Percentiles rank a stretch among this genome's conserved stretches.
Evolutionary conservation across 2,329 filamentous ascomycete genomes (phyloP).

Genomic region (Penicillium sp.): DNA sequence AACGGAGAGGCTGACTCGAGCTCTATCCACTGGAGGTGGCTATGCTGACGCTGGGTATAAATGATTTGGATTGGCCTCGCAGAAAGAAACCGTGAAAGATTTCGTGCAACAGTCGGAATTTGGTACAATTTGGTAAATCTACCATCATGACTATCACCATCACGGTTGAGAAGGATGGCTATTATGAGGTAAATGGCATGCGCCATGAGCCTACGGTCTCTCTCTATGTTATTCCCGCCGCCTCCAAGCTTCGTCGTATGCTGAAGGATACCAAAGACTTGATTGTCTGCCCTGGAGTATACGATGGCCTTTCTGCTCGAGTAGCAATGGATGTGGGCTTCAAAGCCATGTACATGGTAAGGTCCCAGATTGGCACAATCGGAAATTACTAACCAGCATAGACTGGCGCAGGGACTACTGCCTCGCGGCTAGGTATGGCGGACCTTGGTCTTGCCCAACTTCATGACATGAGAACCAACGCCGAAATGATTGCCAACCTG

Average conservation of each 20-base stretch:
- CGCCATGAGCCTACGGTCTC: slow-evolving; percentile 26
- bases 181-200: slow-evolving; percentile 29
- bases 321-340: slow-evolving; percentile 59
- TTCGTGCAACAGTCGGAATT: background rate
- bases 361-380: slow-evolving; percentile 7
- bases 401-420: slow-evolving; percentile 59
- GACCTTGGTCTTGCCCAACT: slow-evolving; percentile 59
- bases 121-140: background rate
- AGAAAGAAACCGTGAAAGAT: background rate
- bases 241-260: slow-evolving; percentile 28
- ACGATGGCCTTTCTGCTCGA: slow-evolving; percentile 61
- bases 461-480: slow-evolving; percentile 58
- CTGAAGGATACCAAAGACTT: slow-evolving; percentile 26
- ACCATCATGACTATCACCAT: slow-evolving; percentile 29
- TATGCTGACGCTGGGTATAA: slow-evolving; percentile 4
- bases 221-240: slow-evolving; percentile 26
- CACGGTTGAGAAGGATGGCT: slow-evolving; percentile 31
- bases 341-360: slow-evolving; percentile 62
- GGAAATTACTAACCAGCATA: slow-evolving; percentile 21
- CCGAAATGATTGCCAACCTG: slow-evolving; percentile 59
- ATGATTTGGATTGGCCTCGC: slow-evolving; percentile 2
- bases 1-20: background rate
- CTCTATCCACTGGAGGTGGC: background rate
- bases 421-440: slow-evolving; percentile 56
- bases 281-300: slow-evolving; percentile 60